Base-by-base conservation (phyloP, 78 protist species). In the Dictyostelium firmibasis region DNA sequence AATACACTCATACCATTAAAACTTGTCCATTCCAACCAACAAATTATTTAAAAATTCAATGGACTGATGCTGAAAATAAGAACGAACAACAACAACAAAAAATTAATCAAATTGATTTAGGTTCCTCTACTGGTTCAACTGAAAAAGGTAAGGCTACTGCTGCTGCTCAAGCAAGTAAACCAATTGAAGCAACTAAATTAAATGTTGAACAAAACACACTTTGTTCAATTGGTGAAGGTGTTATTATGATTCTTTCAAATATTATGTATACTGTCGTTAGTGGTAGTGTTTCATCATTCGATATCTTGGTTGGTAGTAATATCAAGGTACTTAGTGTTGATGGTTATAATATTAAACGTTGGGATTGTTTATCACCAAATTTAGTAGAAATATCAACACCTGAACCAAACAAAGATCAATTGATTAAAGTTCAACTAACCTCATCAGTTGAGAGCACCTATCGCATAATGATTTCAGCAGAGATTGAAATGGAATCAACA, bases 171-270 rank as follows among this genome's bases (percentile, higher is more conserved):
- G 10, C 18, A 41, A 9, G 18, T 4, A 77, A 77, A 43, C 36
- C 35, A 79, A 33, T 41, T 16, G 94, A 89, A 16, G 44, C 50
- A 33, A 69, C 94, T 4, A 89, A 89, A 81, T 60, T 43, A 13
- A 89, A 75, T 35, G 94, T 89, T 44, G 78, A 89, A 69, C 94
- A 89, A 69, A 43, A 89, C 35, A 89, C 94, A 2, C 50, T 89
- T 8, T 81, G 50, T 31, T 89, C 94, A 41, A 83, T 89, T 69
- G 87, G 84, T 13, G 94, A 89, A 81, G 94, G 87, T 89, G 94
- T 89, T 1, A 69, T 81, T n/a, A 79, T 89, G 14, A 20, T 89
- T 3, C 72, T 35, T 13, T 79, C 33, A 20, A 43, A 53, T 11
- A 47, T 89, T 1, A 53, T 47, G 0, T 89, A 89, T 81, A 16